A percentile compares a stretch with the other conserved stretches of the same genome.
phyloP scores from a whole-genome alignment of 2,329 filamentous ascomycete species.

The Sordariomycetes sp. region DNA sequence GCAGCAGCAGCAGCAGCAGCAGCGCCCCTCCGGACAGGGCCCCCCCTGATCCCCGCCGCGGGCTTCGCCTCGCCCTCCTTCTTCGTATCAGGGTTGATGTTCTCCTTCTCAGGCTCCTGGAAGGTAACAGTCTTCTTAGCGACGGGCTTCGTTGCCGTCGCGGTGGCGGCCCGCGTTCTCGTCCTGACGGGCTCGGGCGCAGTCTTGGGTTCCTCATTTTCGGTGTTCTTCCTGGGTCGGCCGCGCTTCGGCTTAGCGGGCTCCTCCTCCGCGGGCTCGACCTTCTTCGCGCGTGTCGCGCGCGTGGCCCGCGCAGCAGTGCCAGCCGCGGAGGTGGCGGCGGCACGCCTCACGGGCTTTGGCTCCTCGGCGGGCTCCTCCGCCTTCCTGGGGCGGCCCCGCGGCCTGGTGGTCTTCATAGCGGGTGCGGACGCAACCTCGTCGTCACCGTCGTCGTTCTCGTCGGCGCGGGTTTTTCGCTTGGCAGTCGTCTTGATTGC shows the following conservation, averaged over 20 bases:
- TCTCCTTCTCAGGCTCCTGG: conserved; percentile 53
- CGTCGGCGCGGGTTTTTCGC: conserved; percentile 41
- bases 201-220: conserved; percentile 3
- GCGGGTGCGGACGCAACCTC: conserved; percentile 15
- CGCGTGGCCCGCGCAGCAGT: conserved; percentile 10
- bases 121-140: conserved; percentile 51
- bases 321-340: neutral
- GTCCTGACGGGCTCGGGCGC: conserved; percentile 22
- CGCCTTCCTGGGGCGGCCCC: conserved; percentile 30
- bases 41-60: conserved; percentile 20
- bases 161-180: conserved; percentile 14
- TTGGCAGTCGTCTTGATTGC: conserved; percentile 54
- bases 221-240: neutral
- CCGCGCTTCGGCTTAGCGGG: conserved; percentile 7
- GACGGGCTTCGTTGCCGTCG: conserved; percentile 25
- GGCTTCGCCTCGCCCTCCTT: conserved; percentile 16
- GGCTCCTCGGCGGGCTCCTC: conserved; percentile 12
- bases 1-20: neutral
- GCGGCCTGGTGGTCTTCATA: conserved; percentile 17
- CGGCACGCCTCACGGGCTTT: conserved; percentile 3
- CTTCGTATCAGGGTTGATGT: conserved; percentile 28
- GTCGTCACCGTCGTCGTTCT: conserved; percentile 29
- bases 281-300: conserved; percentile 16
- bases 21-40: conserved; percentile 31
- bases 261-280: conserved; percentile 12